Evolutionary conservation across 2,329 filamentous ascomycete species (phyloP).

Genomic region (Pyrenophora seminiperda): DNA sequence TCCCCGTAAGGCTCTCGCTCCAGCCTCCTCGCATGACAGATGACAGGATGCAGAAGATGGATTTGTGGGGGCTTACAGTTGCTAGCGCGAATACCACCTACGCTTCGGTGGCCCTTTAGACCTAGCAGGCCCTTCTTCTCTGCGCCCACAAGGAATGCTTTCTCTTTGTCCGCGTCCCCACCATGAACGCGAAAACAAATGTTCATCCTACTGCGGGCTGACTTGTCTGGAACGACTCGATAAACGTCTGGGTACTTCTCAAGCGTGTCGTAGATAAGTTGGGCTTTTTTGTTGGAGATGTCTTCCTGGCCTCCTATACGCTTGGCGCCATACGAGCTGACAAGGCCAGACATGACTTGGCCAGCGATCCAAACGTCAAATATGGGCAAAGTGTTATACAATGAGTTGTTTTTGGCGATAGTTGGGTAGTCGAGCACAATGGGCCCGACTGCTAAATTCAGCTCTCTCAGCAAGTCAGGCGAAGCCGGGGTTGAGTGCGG

Average conservation of each 20-base stretch:
- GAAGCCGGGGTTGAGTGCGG: slow-evolving; percentile 64
- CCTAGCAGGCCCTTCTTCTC: slow-evolving; percentile 73
- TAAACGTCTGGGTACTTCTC: slow-evolving; percentile 78
- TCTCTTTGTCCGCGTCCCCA: slow-evolving; percentile 72
- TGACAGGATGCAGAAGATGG: slow-evolving; percentile 8
- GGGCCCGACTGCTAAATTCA: slow-evolving; percentile 78
- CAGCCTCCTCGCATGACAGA: slow-evolving; percentile 8
- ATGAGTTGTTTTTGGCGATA: slow-evolving; percentile 87
- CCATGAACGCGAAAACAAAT: slow-evolving; percentile 83
- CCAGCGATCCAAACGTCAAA: slow-evolving; percentile 92
- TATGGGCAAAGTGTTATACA: slow-evolving; percentile 95
- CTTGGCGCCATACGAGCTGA: slow-evolving; percentile 65
- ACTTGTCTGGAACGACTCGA: slow-evolving; percentile 75
- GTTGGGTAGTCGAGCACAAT: slow-evolving; percentile 82
- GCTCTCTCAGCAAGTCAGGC: slow-evolving; percentile 70
- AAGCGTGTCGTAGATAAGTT: slow-evolving; percentile 75
- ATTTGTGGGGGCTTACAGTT: slow-evolving; percentile 62
- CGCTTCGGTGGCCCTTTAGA: slow-evolving; percentile 84
- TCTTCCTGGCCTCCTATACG: slow-evolving; percentile 79
- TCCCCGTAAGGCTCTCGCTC: background rate
- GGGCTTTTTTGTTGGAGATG: slow-evolving; percentile 74
- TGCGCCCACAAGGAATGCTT: slow-evolving; percentile 76
- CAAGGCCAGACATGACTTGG: slow-evolving; percentile 80
- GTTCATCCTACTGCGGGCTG: slow-evolving; percentile 86
- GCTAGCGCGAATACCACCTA: slow-evolving; percentile 82